Evolutionary conservation across 495 filamentous ascomycete genomes (phyloP), one percentile per base, ranked within the genome.

Genomic region (Penicillium bialowiezense): DNA sequence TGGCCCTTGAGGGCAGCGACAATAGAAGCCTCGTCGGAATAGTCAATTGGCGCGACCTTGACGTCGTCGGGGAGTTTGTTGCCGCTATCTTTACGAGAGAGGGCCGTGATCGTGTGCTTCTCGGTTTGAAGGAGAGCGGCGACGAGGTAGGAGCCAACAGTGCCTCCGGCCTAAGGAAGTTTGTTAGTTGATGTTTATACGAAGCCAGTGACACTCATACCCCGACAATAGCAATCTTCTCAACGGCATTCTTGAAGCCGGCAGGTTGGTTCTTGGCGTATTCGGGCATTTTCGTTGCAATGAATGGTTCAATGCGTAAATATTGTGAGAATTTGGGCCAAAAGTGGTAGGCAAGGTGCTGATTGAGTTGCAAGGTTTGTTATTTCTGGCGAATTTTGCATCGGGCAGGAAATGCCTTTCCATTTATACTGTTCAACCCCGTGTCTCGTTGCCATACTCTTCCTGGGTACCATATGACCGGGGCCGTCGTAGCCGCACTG

Each of bases 101-200:
- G 54, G 14, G 79, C 81, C 2, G 80, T 82, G 41, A 84, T 59
- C 18, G 58, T 72, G 61, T 81, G 76, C 50, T 62, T 78, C 35
- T 76, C 74, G 21, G 67, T 73, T 32, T 74, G 56, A n/a, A 82
- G 65, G 7, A 83, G 68, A 13, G 68, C 71, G 1, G 65, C 48
- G 15, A 73, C 60, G 31, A 89, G 77, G 48, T 67, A 67, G 12
- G 65, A 71, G 48, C 86, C 86, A 45, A 77, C 47, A 8, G 73
- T 75, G 35, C 87, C 86, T 50, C 72, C 76, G n/a, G 79, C 82
- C 83, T 87, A 34, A 36, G 21, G 0, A 10, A n/a, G n/a, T n/a
- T n/a, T n/a, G n/a, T n/a, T n/a, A n/a, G n/a, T n/a, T n/a, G n/a
- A n/a, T n/a, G n/a, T n/a, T n/a, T n/a, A n/a, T n/a, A n/a, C n/a